Evolutionary conservation across 768 basidiomycete genomes (phyloP).

Genomic region (Rubroboletus satanas): DNA sequence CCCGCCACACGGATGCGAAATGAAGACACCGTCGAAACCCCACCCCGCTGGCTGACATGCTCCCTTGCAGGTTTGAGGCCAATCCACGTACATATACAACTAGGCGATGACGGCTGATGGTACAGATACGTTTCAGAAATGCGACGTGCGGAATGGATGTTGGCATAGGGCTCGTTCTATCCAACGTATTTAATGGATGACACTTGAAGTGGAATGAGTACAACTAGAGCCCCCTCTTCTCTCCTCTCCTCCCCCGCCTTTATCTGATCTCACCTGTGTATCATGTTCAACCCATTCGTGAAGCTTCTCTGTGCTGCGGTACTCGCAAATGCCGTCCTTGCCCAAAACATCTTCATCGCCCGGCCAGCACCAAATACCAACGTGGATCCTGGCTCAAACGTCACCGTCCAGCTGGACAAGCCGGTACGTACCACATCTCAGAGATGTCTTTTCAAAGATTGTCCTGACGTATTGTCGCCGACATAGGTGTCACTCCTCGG

Average conservation of each 20-base stretch:
- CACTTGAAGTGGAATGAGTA: no score
- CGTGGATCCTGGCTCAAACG: conserved; percentile 33
- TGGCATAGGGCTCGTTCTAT: no score
- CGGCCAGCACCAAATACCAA: conserved; percentile 31
- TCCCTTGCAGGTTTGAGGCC: not conserved
- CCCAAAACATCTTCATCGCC: conserved; percentile 38
- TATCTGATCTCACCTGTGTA: not conserved
- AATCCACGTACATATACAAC: not conserved
- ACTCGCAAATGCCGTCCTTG: conserved; percentile 25
- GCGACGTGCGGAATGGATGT: no score
- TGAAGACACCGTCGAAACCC: not conserved
- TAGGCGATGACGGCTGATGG: not conserved
- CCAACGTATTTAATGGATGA: not conserved
- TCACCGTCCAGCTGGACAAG: conserved; percentile 40
- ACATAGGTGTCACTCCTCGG: not conserved
- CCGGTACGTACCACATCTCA: conserved; percentile 31
- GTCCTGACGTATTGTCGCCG: not conserved
- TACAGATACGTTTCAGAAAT: not conserved
- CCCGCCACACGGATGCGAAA: not conserved
- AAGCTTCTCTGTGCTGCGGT: conserved; percentile 1
- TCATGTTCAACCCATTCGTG: conserved; percentile 6
- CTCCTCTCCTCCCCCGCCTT: not conserved
- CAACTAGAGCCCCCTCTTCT: not conserved
- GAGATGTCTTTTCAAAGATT: not conserved
- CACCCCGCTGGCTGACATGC: not conserved